Conservation (phyloP, 2,329 filamentous ascomycete genomes). For the Amesomyces nigricolor region DNA sequence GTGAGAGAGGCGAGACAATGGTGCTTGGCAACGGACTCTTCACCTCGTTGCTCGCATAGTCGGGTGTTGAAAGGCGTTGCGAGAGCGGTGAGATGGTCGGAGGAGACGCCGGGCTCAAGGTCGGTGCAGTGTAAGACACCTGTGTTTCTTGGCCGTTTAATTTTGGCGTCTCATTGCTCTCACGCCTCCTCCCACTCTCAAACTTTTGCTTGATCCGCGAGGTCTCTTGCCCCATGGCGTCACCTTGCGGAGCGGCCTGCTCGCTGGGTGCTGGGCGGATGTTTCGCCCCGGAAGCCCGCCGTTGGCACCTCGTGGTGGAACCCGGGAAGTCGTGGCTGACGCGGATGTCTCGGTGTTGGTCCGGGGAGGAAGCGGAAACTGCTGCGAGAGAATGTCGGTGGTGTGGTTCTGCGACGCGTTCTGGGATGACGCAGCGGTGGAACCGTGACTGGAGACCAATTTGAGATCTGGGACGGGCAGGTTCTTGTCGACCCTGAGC, state of each 20-base stretch:
- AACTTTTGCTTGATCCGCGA: slow-evolving; percentile 27
- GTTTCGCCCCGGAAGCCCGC: slow-evolving; percentile 29
- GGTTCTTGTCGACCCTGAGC: slow-evolving; percentile 42
- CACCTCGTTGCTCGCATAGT: slow-evolving; percentile 42
- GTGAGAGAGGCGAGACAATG: slow-evolving; percentile 41
- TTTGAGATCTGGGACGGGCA: slow-evolving; percentile 45
- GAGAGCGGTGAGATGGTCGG: slow-evolving; percentile 18
- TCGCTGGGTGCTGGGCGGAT: slow-evolving; percentile 29
- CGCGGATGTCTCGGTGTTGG: slow-evolving; percentile 13
- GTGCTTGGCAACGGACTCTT: slow-evolving; percentile 34
- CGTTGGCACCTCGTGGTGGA: slow-evolving; percentile 19
- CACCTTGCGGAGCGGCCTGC: slow-evolving; percentile 15
- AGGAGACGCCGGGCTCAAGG: slow-evolving; percentile 10
- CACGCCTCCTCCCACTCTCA: slow-evolving; percentile 10
- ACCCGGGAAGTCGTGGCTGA: slow-evolving; percentile 12
- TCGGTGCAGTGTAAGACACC: background rate
- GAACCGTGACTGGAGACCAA: slow-evolving; percentile 46
- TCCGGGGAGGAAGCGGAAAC: slow-evolving; percentile 23
- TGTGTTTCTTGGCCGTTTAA: slow-evolving; percentile 5
- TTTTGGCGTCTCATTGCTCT: slow-evolving; percentile 1
- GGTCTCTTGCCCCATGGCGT: slow-evolving; percentile 27
- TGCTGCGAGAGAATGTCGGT: slow-evolving; percentile 21
- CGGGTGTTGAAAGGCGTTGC: slow-evolving; percentile 43
- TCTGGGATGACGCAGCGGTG: slow-evolving; percentile 35
- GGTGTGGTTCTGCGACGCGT: slow-evolving; percentile 11